Percentiles rank a stretch among this genome's conserved stretches.
Evolutionary conservation across 495 filamentous ascomycete genomes (phyloP).

Genomic region (Haplographium delicatum): DNA sequence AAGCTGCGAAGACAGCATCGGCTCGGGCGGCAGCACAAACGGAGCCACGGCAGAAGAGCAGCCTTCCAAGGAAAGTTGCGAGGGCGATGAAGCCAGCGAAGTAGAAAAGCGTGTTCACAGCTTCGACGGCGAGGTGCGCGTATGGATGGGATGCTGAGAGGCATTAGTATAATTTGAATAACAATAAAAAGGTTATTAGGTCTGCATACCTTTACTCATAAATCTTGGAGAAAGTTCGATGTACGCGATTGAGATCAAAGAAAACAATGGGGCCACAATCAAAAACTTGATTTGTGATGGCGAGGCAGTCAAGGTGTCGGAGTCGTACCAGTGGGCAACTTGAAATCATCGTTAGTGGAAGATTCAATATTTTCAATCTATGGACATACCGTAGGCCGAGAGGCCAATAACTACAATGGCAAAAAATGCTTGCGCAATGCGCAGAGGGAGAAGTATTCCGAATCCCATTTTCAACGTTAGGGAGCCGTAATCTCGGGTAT

Average conservation of each 20-base stretch:
- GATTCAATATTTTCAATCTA: background rate
- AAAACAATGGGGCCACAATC: conserved; percentile 62
- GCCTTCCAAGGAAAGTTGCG: conserved; percentile 53
- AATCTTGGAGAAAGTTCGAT: conserved; percentile 60
- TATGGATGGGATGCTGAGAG: conserved; percentile 46
- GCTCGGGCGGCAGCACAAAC: conserved; percentile 45
- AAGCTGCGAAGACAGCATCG: conserved; percentile 40
- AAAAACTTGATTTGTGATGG: conserved; percentile 66
- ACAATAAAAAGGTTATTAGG: background rate
- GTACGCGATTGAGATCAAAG: conserved; percentile 58
- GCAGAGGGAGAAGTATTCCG: conserved; percentile 20
- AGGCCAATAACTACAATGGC: conserved; percentile 63
- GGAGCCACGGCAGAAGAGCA: conserved; percentile 46
- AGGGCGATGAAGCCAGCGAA: conserved; percentile 74
- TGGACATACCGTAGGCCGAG: conserved; percentile 60
- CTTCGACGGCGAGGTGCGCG: conserved; percentile 56
- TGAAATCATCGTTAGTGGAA: background rate
- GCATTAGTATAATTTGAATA: background rate
- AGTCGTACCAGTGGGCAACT: conserved; percentile 50
- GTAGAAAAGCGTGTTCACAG: conserved; percentile 71
- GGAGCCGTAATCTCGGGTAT: conserved; percentile 7
- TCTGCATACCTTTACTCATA: conserved; percentile 32
- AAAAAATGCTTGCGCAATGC: conserved; percentile 51
- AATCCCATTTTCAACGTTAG: conserved; percentile 19
- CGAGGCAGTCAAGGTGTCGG: conserved; percentile 36